phyloP scores from a whole-genome alignment of 75 land plant species.

The Picea sitchensis region DNA sequence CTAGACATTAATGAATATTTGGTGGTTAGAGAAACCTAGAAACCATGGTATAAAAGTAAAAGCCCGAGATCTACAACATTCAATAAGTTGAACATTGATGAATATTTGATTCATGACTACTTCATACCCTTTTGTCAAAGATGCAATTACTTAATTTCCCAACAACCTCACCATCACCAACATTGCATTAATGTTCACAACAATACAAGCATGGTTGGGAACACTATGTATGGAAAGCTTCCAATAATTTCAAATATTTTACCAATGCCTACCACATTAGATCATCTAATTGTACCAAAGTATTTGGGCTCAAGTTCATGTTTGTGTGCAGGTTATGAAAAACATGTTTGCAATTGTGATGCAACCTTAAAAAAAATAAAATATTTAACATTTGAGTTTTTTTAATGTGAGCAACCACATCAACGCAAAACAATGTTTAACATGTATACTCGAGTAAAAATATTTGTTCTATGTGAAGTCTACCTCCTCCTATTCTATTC shows the following conservation, averaged over 20 bases:
- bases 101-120: conserved; percentile 32
- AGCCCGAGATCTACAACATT: conserved; percentile 15
- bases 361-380: background rate
- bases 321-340: background rate
- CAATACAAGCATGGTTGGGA: background rate
- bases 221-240: too few relatives aligned
- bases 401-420: conserved; percentile 54
- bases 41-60: conserved; percentile 63
- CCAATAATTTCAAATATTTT: too few relatives aligned
- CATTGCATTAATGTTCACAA: background rate
- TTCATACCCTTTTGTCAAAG: conserved; percentile 70
- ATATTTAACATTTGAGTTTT: conserved; percentile 60
- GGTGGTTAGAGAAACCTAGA: conserved; percentile 83
- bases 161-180: background rate
- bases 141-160: conserved; percentile 49
- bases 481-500: background rate
- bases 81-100: background rate
- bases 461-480: background rate
- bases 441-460: background rate
- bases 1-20: conserved; percentile 21
- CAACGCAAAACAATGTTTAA: conserved; percentile 37
- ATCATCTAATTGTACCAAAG: too few relatives aligned
- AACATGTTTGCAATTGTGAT: background rate
- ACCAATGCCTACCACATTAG: conserved; percentile 5
- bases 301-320: background rate